Evolutionary conservation across 1,139 yeast species (phyloP).

Genomic region (Debaryomycetaceae sp.): DNA sequence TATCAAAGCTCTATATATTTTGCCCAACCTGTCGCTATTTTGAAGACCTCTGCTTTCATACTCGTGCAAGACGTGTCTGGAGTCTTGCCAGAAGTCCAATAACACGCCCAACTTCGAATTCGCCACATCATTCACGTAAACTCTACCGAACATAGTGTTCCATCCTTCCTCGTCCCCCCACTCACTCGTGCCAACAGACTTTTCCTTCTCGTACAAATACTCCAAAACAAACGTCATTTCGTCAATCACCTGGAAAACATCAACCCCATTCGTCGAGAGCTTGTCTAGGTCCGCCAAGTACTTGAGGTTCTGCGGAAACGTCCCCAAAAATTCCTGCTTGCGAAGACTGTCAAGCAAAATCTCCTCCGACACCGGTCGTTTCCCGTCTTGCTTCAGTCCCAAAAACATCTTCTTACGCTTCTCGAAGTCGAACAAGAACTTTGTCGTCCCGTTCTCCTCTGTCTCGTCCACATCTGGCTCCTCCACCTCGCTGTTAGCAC

Average conservation of each 20-base stretch:
- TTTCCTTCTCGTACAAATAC: slow-evolving; percentile 21
- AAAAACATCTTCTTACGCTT: slow-evolving; percentile 6
- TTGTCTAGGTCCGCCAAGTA: slow-evolving; percentile 38
- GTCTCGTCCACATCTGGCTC: slow-evolving; percentile 1
- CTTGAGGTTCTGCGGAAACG: slow-evolving; percentile 35
- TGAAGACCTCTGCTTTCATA: slow-evolving; percentile 6
- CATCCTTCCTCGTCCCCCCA: slow-evolving; percentile 24
- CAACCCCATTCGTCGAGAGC: slow-evolving; percentile 28
- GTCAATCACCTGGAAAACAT: slow-evolving; percentile 32
- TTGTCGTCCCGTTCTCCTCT: slow-evolving; percentile 5
- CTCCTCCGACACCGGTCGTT: slow-evolving; percentile 20
- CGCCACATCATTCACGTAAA: slow-evolving; percentile 22
- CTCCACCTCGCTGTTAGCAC: slow-evolving; percentile 1
- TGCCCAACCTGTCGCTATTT: slow-evolving; percentile 10
- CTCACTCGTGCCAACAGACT: slow-evolving; percentile 8
- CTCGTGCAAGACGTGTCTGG: slow-evolving; percentile 26
- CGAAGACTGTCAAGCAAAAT: slow-evolving; percentile 28
- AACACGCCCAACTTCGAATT: slow-evolving; percentile 30
- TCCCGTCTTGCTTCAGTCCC: slow-evolving; percentile 4
- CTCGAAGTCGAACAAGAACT: slow-evolving; percentile 6
- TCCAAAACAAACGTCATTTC: slow-evolving; percentile 27
- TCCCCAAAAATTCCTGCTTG: slow-evolving; percentile 17
- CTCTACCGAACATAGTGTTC: slow-evolving; percentile 25
- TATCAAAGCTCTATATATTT: slow-evolving; percentile 13
- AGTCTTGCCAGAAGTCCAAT: slow-evolving; percentile 38